Percentiles rank a stretch among this genome's conserved stretches.
Evolutionary conservation across 257 asterid species (phyloP).

Genomic region (Solanum arcanum): DNA sequence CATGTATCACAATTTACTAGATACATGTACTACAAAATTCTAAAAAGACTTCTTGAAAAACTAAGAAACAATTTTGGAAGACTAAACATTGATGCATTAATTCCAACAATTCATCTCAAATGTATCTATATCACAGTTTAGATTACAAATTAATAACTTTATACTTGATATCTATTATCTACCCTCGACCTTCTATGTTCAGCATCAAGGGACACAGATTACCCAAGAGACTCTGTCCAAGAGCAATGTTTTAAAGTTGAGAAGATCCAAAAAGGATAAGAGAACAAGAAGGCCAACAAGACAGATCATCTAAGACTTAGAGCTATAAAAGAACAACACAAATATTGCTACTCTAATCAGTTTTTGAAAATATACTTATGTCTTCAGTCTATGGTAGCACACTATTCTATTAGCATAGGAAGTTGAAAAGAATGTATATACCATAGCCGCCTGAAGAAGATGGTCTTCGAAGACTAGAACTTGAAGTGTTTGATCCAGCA

Average conservation of each 20-base stretch:
- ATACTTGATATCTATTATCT: no score
- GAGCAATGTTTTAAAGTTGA: background rate
- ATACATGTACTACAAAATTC: no score
- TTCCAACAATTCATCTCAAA: no score
- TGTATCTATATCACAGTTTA: no score
- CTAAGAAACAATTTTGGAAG: no score
- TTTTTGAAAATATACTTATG: conserved; percentile 15
- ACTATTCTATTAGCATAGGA: conserved; percentile 8
- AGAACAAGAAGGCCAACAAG: background rate
- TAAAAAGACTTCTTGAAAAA: no score
- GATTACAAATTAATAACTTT: no score
- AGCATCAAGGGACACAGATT: conserved; percentile 54
- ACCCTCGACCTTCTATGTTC: no score
- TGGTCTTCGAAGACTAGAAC: conserved; percentile 65
- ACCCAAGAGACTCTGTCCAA: conserved; percentile 56
- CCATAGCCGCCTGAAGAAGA: conserved; percentile 98
- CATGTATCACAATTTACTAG: no score
- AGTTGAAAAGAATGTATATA: conserved; percentile 18
- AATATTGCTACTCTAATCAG: conserved; percentile 30
- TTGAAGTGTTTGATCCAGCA: conserved; percentile 59
- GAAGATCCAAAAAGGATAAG: background rate
- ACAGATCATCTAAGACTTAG: background rate
- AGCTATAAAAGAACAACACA: background rate
- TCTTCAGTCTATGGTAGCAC: background rate
- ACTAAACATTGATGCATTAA: no score